These are phyloP conservation scores for Inonotus hispidus DNA, from an alignment of 1,284 basidiomycete genomes.

Conservation along the genomic window DNA sequence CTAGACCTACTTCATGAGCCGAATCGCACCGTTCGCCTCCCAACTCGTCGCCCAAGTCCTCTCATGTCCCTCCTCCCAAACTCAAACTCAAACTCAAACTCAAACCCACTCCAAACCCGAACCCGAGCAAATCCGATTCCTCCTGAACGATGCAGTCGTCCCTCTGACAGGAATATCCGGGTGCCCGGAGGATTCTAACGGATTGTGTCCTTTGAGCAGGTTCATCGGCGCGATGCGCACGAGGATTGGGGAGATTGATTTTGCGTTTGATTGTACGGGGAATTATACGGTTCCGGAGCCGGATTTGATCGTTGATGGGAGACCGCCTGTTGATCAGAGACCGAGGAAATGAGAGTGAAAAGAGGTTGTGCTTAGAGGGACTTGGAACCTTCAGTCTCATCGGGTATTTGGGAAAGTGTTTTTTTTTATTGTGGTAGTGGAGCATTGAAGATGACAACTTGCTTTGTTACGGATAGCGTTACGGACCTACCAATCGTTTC, in stretches of 20 bases:
- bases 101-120: no score
- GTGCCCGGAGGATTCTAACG: slow-evolving; percentile 45
- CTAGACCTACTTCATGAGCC: slow-evolving; percentile 43
- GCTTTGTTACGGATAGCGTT: no score
- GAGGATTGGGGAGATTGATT: slow-evolving; percentile 42
- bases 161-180: slow-evolving; percentile 56
- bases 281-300: slow-evolving; percentile 38
- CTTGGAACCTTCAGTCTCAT: no score
- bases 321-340: slow-evolving; percentile 25
- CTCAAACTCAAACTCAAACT: background rate
- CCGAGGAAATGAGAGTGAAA: no score
- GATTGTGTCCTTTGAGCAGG: slow-evolving; percentile 47
- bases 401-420: no score
- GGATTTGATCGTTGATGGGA: slow-evolving; percentile 36
- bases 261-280: slow-evolving; percentile 37
- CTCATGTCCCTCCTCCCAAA: slow-evolving; percentile 39
- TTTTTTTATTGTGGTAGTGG: no score
- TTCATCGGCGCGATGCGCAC: slow-evolving; percentile 47
- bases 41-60: slow-evolving; percentile 59
- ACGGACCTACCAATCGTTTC: no score
- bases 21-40: slow-evolving; percentile 49
- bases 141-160: slow-evolving; percentile 55
- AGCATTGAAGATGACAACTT: no score
- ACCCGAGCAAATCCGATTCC: slow-evolving; percentile 38
- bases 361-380: no score